phyloP scores from a whole-genome alignment of 75 land plant genomes.

The Picea sitchensis region DNA sequence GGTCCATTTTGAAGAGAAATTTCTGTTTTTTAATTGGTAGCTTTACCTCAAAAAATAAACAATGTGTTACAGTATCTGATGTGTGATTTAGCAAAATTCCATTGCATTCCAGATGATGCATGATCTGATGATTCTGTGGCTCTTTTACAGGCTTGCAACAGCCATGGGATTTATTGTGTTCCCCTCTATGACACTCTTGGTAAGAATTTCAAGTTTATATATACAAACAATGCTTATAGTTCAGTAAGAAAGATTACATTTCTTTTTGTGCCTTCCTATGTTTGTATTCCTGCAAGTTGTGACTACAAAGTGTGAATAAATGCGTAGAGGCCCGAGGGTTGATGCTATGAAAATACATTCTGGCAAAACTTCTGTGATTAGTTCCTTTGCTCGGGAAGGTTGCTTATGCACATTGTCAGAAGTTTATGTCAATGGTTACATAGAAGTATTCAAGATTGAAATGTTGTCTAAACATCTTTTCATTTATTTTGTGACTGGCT shows the following conservation, averaged over 20 bases:
- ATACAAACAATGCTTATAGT: neutral
- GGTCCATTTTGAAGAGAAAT: neutral
- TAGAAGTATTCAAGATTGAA: neutral
- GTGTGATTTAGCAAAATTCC: neutral
- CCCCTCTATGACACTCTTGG: constrained; percentile 97
- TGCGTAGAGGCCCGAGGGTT: neutral
- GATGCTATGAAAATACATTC: neutral
- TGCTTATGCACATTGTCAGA: neutral
- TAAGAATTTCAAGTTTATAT: constrained; percentile 16
- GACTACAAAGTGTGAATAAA: neutral
- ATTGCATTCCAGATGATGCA: neutral
- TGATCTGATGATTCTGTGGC: neutral
- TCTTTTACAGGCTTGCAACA: constrained; percentile 75
- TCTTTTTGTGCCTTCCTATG: neutral
- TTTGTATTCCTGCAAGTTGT: neutral
- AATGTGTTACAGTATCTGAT: neutral
- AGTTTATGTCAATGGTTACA: too few species aligned
- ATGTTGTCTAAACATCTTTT: neutral
- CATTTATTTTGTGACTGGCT: too few species aligned
- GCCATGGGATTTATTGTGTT: constrained; percentile 82
- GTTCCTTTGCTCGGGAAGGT: neutral
- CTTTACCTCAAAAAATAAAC: neutral
- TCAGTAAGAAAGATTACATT: neutral
- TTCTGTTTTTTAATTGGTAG: neutral
- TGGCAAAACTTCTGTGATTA: neutral